phyloP scores from a whole-genome alignment of 192 early-diverging fungal species.

The Entrophospora sp. region DNA sequence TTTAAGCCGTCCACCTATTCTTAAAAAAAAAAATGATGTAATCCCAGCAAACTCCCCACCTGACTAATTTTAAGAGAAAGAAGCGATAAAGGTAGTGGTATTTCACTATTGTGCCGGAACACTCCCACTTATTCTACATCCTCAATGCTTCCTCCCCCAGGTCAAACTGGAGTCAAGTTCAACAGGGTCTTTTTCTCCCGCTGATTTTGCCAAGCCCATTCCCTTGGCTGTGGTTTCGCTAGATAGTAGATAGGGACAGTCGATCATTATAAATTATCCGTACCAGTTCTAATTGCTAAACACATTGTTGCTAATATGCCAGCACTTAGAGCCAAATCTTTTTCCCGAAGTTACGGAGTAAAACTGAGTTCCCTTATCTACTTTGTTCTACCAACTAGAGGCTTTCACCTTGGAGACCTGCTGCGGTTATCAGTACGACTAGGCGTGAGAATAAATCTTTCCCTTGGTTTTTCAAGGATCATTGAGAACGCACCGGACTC shows the following conservation, averaged over 20 bases:
- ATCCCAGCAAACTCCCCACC: constrained; percentile 69
- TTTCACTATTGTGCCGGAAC: constrained; percentile 39
- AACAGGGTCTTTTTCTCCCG: too few species aligned
- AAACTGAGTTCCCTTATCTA: constrained; percentile 59
- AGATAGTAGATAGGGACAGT: constrained; percentile 82
- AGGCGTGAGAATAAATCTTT: too few species aligned
- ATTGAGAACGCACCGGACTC: too few species aligned
- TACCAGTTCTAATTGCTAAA: constrained; percentile 76
- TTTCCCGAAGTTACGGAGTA: background rate
- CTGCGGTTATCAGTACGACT: constrained; percentile 70
- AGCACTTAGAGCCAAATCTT: background rate
- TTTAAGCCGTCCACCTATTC: constrained; percentile 70
- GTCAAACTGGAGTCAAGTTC: too few species aligned
- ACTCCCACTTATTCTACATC: constrained; percentile 59
- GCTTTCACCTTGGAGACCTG: constrained; percentile 75
- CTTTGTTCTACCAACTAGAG: constrained; percentile 79
- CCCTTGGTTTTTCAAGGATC: too few species aligned
- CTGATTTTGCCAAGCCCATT: constrained; percentile 70
- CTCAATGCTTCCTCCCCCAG: constrained; percentile 53
- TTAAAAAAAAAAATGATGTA: constrained; percentile 72
- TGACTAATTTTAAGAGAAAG: constrained; percentile 60
- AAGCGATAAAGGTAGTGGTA: too few species aligned
- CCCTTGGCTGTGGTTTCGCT: constrained; percentile 71
- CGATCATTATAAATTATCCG: constrained; percentile 71
- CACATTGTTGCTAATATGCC: background rate